phyloP scores from a whole-genome alignment of 495 filamentous ascomycete genomes.

The Aspergillus saccharolyticus region DNA sequence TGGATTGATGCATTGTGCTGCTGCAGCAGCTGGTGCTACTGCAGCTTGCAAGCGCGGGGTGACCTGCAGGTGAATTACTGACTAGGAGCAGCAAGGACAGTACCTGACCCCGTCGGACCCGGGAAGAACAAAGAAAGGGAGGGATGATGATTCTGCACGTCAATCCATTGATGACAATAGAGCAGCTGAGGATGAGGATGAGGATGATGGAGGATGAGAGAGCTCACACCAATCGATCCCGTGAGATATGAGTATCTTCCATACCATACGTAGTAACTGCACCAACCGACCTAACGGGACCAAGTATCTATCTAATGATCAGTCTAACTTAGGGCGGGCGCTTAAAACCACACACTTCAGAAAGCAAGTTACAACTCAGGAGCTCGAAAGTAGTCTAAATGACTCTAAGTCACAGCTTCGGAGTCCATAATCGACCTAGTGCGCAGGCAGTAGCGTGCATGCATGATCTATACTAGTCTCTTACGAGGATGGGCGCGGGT shows the following conservation, averaged over 20 bases:
- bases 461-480: neutral
- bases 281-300: too few species aligned
- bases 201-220: too few species aligned
- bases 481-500: neutral
- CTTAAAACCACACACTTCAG: neutral
- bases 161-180: neutral
- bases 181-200: too few species aligned
- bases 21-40: constrained; percentile 7
- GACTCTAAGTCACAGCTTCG: neutral
- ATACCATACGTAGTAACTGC: too few species aligned
- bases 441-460: neutral
- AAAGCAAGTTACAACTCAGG: too few species aligned
- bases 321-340: neutral
- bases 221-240: constrained; percentile 12
- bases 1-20: neutral
- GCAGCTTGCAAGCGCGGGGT: constrained; percentile 6
- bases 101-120: too few species aligned
- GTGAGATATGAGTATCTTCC: too few species aligned
- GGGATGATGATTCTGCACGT: constrained; percentile 17
- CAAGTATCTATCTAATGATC: too few species aligned
- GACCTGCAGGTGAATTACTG: constrained; percentile 13
- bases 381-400: too few species aligned
- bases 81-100: constrained; percentile 11
- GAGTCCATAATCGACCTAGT: neutral
- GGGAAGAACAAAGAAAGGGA: constrained; percentile 8